Conservation (phyloP, 495 filamentous ascomycete species). For the Penicillium bovifimosum region DNA sequence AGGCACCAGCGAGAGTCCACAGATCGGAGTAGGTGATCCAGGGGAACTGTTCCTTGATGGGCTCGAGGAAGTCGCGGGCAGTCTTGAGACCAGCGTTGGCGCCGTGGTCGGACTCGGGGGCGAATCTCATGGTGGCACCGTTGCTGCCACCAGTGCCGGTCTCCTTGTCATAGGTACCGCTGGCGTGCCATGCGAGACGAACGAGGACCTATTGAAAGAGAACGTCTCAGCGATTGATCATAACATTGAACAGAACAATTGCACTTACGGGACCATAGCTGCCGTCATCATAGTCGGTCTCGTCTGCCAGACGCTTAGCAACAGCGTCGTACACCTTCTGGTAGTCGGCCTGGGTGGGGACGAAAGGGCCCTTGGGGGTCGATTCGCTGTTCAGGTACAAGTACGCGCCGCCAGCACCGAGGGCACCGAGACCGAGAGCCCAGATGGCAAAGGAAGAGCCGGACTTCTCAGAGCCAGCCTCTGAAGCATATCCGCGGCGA, state of each 20-base stretch:
- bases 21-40: constrained; percentile 97
- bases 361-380: constrained; percentile 47
- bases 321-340: constrained; percentile 93
- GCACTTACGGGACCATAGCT: constrained; percentile 77
- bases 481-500: constrained; percentile 73
- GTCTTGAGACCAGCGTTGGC: constrained; percentile 87
- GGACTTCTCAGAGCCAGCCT: constrained; percentile 50
- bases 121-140: constrained; percentile 96
- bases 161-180: constrained; percentile 82
- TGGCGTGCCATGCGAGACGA: constrained; percentile 82
- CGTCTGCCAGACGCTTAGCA: constrained; percentile 70
- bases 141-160: constrained; percentile 92
- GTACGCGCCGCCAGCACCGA: constrained; percentile 65
- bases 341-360: constrained; percentile 79
- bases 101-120: constrained; percentile 85
- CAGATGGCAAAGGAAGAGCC: constrained; percentile 41
- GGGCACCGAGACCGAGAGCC: constrained; percentile 50
- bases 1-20: constrained; percentile 86
- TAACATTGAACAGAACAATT: background rate
- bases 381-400: constrained; percentile 57
- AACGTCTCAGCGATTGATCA: constrained; percentile 4
- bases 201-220: constrained; percentile 53
- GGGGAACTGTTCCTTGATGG: constrained; percentile 80
- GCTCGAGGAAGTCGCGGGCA: constrained; percentile 89
- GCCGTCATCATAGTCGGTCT: constrained; percentile 95